A percentile compares a stretch with the other conserved stretches of the same genome.
phyloP scores from a whole-genome alignment of 495 filamentous ascomycete species.

The Aspergillus bridgeri region DNA sequence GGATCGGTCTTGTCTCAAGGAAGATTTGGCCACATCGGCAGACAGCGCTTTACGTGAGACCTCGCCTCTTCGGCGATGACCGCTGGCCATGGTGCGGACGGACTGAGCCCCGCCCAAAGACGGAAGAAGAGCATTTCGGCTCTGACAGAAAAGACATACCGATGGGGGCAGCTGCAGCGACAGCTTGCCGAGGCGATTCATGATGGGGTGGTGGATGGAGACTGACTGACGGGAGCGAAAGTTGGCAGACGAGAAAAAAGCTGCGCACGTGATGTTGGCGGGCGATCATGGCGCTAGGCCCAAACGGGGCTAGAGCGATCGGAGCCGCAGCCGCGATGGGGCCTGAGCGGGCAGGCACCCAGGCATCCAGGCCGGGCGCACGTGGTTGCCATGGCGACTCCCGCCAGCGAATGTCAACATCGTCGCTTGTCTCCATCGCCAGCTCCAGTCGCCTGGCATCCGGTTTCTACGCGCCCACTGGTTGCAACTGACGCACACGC shows the following conservation, averaged over 20 bases:
- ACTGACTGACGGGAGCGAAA: conserved; percentile 1
- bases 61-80: conserved; percentile 34
- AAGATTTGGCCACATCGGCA: conserved; percentile 58
- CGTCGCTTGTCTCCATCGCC: background rate
- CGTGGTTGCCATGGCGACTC: conserved; percentile 39
- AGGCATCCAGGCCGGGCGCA: conserved; percentile 17
- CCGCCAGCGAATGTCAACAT: conserved; percentile 34
- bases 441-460: background rate
- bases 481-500: background rate
- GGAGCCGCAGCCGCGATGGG: conserved; percentile 9
- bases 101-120: conserved; percentile 32
- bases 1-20: conserved; percentile 39
- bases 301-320: conserved; percentile 29
- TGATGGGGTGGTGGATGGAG: conserved; percentile 6
- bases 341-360: conserved; percentile 9
- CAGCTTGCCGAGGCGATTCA: conserved; percentile 28
- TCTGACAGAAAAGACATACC: conserved; percentile 41
- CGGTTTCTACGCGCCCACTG: background rate
- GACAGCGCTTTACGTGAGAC: conserved; percentile 80
- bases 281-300: conserved; percentile 19
- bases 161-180: conserved; percentile 31
- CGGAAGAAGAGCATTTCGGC: conserved; percentile 21
- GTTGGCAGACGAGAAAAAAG: conserved; percentile 9
- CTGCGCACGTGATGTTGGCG: background rate
- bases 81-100: conserved; percentile 38